phyloP scores from a whole-genome alignment of 2,329 filamentous ascomycete genomes.

The Didymosphaeria variabile region DNA sequence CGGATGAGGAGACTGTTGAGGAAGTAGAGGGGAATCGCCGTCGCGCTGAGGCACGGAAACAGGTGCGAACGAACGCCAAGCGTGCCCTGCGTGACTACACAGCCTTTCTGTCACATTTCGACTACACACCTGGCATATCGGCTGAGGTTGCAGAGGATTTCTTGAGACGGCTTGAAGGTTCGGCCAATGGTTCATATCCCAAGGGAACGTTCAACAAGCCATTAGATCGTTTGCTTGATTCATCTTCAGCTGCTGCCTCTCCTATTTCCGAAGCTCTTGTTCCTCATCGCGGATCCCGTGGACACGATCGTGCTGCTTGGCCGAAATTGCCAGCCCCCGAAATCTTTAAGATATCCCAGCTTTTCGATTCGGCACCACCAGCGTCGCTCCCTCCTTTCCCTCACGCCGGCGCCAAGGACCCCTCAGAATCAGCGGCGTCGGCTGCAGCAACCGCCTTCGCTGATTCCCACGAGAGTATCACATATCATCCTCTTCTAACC shows the following conservation, averaged over 20 bases:
- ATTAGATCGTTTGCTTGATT: constrained; percentile 39
- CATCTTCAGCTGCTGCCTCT: constrained; percentile 28
- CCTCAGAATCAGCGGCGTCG: constrained; percentile 37
- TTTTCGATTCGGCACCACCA: constrained; percentile 76
- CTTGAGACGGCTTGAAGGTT: constrained; percentile 37
- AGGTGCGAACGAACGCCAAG: constrained; percentile 78
- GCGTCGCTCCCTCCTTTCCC: constrained; percentile 74
- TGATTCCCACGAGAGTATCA: constrained; percentile 70
- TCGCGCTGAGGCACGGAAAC: constrained; percentile 69
- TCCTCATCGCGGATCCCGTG: constrained; percentile 46
- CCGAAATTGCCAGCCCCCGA: constrained; percentile 59
- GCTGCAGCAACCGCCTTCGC: constrained; percentile 49
- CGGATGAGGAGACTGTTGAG: constrained; percentile 50
- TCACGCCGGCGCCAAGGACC: constrained; percentile 40
- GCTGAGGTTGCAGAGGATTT: constrained; percentile 67
- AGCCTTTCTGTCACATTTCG: constrained; percentile 75
- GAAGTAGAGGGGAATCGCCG: constrained; percentile 58
- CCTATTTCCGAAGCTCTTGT: constrained; percentile 55
- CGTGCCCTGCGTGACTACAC: constrained; percentile 78
- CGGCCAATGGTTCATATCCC: constrained; percentile 27
- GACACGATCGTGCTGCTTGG: constrained; percentile 51
- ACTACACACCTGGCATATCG: constrained; percentile 78
- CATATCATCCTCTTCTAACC: constrained; percentile 81
- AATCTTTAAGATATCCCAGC: constrained; percentile 66
- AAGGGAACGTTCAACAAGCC: constrained; percentile 23